Base-by-base conservation (phyloP, 805 yeast species). In the Blastobotrys terrestris region DNA sequence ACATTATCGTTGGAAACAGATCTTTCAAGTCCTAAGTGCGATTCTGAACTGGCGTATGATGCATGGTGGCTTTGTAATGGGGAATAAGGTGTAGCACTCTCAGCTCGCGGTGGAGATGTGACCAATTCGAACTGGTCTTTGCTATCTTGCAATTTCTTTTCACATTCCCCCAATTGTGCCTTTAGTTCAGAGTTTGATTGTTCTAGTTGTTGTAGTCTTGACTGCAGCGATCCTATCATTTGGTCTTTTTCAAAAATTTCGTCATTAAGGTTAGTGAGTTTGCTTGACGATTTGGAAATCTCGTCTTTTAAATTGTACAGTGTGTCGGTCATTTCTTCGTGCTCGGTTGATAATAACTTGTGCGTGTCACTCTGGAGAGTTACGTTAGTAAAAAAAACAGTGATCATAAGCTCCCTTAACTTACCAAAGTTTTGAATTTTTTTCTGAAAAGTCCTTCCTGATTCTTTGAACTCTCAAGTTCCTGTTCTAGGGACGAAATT, bases 401-500 rank as follows among this genome's bases (percentile, higher is more conserved):
- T n/a, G n/a, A n/a, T n/a, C n/a, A n/a, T n/a, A n/a, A n/a, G n/a
- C n/a, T n/a, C n/a, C n/a, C n/a, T n/a, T n/a, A n/a, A 26, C 35
- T 26, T 26, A 26, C 35, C 35, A 53, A 15, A 2, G 55, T 14
- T 44, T 60, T 60, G 16, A 59, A 47, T 31, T 54, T 53, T 41
- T 53, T 55, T 14, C 56, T 50, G 14, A 55, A 21, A 18, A 55
- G 50, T 13, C 52, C 39, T 26, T 62, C 66, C 8, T 59, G 50
- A 5, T 51, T 44, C 39, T 55, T 54, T 16, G 43, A 20, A 18
- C 55, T 55, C n/a, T 56, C 58, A 2, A 56, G 44, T 13, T 62
- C 64, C 26, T 48, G 47, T 43, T 63, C 65, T 19, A 62, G 49
- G 7, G 52, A 21, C 8, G 77, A 65, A 16, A 83, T 72, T 53